phyloP scores from a whole-genome alignment of 169 alveolate species.

The Cryptosporidium baileyi region DNA sequence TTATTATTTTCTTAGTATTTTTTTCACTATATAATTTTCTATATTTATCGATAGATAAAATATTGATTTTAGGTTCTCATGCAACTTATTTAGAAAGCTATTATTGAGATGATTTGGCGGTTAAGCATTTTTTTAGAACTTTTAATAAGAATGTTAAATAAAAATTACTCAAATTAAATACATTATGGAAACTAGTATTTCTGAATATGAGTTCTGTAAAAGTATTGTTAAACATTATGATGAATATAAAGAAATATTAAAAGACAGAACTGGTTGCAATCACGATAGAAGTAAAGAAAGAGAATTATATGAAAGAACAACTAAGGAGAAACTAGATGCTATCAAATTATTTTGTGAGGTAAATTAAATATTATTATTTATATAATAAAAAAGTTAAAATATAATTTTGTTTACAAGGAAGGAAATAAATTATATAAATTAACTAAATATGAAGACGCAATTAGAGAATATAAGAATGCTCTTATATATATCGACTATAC shows the following conservation, averaged over 20 bases:
- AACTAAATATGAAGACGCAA: slow-evolving; percentile 34
- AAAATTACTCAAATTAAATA: background rate
- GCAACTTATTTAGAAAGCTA: too few relatives aligned
- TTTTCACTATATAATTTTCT: too few relatives aligned
- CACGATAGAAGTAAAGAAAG: slow-evolving; percentile 66
- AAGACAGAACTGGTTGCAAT: background rate
- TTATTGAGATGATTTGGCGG: too few relatives aligned
- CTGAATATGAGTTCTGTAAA: slow-evolving; percentile 14
- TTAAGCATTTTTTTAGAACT: too few relatives aligned
- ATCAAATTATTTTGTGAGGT: slow-evolving; percentile 50
- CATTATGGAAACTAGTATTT: slow-evolving; percentile 13
- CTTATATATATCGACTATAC: slow-evolving; percentile 60
- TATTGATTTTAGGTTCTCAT: background rate
- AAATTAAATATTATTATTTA: too few relatives aligned
- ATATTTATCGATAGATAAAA: too few relatives aligned
- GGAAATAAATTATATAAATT: slow-evolving; percentile 17
- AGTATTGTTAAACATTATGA: slow-evolving; percentile 9
- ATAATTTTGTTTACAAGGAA: background rate
- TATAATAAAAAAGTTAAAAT: background rate
- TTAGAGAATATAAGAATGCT: slow-evolving; percentile 54
- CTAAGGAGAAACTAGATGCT: slow-evolving; percentile 51
- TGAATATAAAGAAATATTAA: background rate
- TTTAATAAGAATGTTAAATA: too few relatives aligned
- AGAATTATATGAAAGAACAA: slow-evolving; percentile 50
- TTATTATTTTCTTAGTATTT: too few relatives aligned